A percentile compares a stretch with the other conserved stretches of the same genome.
These are phyloP conservation scores for Pulveroboletus sp. DNA, from an alignment of 768 basidiomycete genomes.

Conservation along the genomic window DNA sequence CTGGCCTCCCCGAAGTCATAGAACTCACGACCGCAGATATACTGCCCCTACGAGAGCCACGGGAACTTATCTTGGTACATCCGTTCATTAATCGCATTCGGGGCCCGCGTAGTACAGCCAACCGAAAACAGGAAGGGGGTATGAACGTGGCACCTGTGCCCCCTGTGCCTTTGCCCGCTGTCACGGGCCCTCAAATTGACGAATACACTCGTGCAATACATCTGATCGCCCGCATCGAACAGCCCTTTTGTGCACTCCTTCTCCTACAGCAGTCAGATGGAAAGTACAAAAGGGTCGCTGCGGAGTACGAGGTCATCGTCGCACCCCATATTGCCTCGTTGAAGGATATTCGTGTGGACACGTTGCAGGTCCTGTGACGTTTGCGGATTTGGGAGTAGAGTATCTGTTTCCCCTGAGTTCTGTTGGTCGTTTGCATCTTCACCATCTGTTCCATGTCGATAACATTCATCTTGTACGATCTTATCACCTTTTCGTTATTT, in stretches of 20 bases:
- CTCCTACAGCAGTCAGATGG: neutral
- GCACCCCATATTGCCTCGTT: neutral
- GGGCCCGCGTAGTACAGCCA: neutral
- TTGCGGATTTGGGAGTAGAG: too few relatives aligned
- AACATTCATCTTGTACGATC: too few relatives aligned
- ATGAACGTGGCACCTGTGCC: neutral
- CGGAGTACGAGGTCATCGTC: constrained; percentile 2
- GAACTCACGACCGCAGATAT: neutral
- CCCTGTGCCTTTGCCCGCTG: neutral
- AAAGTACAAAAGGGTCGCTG: constrained; percentile 18
- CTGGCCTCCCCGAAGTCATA: neutral
- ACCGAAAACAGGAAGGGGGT: neutral
- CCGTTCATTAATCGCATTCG: constrained; percentile 8
- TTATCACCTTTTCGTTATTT: too few relatives aligned
- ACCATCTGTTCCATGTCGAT: neutral
- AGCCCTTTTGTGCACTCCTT: constrained; percentile 5
- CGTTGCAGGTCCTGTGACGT: neutral
- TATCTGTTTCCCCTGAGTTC: too few relatives aligned
- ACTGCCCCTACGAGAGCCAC: neutral
- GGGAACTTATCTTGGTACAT: neutral
- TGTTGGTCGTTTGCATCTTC: neutral
- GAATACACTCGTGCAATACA: constrained; percentile 1
- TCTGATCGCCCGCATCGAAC: constrained; percentile 3
- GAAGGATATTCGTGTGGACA: neutral
- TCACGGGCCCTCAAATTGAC: neutral